Percentiles rank a stretch among this genome's conserved stretches.
phyloP scores from a whole-genome alignment of 2,329 filamentous ascomycete genomes.

The Tolypocladium amazonense region DNA sequence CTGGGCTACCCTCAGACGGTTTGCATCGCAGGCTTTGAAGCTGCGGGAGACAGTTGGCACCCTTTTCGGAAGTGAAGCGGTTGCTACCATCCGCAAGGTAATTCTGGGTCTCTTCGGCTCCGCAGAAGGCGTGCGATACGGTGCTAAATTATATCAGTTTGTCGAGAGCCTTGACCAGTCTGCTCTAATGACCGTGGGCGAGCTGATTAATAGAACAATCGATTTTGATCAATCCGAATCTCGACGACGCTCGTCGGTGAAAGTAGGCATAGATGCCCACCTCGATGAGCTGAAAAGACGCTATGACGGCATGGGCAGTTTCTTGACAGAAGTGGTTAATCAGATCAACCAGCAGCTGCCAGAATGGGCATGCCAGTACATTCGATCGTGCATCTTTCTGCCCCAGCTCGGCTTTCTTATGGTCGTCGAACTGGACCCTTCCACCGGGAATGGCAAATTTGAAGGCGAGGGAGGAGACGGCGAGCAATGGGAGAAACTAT shows the following conservation, averaged over 20 bases:
- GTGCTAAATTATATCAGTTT: conserved; percentile 29
- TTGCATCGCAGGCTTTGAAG: conserved; percentile 60
- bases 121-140: too few species aligned
- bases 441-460: conserved; percentile 49
- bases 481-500: conserved; percentile 67
- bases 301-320: conserved; percentile 66
- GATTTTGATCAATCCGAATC: conserved; percentile 71
- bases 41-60: conserved; percentile 49
- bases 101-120: conserved; percentile 2
- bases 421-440: conserved; percentile 45
- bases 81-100: conserved; percentile 22
- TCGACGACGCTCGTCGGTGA: conserved; percentile 62
- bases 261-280: conserved; percentile 56
- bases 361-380: conserved; percentile 37
- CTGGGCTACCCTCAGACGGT: conserved; percentile 64
- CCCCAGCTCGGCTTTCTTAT: conserved; percentile 88
- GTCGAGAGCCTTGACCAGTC: conserved; percentile 46
- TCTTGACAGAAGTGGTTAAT: conserved; percentile 58
- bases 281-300: conserved; percentile 69
- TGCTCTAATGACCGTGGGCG: conserved; percentile 55
- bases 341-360: conserved; percentile 56
- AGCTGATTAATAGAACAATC: conserved; percentile 60
- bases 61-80: conserved; percentile 8
- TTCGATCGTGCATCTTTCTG: conserved; percentile 75
- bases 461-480: conserved; percentile 45